phyloP scores from a whole-genome alignment of 352 stramenopile species.

The Phytopythium sindhum region DNA sequence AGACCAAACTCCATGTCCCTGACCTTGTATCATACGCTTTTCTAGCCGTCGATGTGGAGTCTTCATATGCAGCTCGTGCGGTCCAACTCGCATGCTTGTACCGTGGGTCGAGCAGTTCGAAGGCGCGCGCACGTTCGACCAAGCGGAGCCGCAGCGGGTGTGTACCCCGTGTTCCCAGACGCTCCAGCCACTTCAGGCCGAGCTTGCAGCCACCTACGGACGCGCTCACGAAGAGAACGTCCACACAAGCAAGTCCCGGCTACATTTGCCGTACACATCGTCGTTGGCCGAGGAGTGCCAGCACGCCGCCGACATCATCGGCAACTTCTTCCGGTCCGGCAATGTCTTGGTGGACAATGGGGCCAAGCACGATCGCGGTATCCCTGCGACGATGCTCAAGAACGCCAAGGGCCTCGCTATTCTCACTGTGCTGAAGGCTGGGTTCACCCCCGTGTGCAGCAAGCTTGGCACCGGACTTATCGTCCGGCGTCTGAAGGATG shows the following conservation, averaged over 20 bases:
- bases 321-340: conserved; percentile 56
- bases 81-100: conserved; percentile 51
- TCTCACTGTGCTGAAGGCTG: conserved; percentile 53
- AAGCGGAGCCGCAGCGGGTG: conserved; percentile 47
- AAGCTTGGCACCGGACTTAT: conserved; percentile 76
- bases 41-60: conserved; percentile 41
- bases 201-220: conserved; percentile 43
- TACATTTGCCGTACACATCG: conserved; percentile 52
- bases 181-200: conserved; percentile 46
- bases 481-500: conserved; percentile 60
- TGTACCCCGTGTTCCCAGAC: conserved; percentile 46
- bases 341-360: conserved; percentile 39
- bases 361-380: conserved; percentile 33
- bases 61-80: conserved; percentile 56
- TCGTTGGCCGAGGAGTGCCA: conserved; percentile 56
- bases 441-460: conserved; percentile 52
- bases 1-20: background rate
- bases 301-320: conserved; percentile 62
- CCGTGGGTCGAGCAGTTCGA: conserved; percentile 46
- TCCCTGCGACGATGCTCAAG: conserved; percentile 47
- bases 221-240: conserved; percentile 42
- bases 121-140: conserved; percentile 44
- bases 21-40: background rate
- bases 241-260: conserved; percentile 34
- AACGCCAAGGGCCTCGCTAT: conserved; percentile 52